Percentiles rank a stretch among this genome's conserved stretches.
These are phyloP conservation scores for Phytophthora pini DNA, from an alignment of 352 stramenopile genomes.

Conservation along the genomic window DNA sequence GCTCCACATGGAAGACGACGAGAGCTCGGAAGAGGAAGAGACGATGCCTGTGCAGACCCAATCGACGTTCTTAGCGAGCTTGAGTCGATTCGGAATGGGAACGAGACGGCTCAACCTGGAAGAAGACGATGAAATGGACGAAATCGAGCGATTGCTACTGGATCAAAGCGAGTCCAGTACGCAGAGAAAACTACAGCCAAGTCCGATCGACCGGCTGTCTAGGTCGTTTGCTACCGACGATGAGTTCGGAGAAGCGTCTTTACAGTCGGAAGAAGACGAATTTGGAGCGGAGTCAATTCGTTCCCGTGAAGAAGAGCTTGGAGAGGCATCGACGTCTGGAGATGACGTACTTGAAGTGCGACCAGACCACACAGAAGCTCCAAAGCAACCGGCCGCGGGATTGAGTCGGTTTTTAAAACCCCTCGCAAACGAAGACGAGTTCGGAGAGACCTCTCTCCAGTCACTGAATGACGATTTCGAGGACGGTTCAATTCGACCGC, in stretches of 20 bases:
- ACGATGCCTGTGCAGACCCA: conserved; percentile 16
- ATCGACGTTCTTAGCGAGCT: conserved; percentile 4
- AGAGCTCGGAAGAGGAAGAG: conserved; percentile 34
- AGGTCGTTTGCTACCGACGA: conserved; percentile 7
- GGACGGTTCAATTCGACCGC: background rate
- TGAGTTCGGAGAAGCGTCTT: conserved; percentile 21
- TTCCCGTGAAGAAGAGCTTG: background rate
- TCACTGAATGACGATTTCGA: conserved; percentile 1
- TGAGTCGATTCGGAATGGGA: conserved; percentile 21
- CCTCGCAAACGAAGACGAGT: background rate
- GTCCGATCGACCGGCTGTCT: background rate
- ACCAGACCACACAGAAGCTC: background rate
- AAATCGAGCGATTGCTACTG: conserved; percentile 30
- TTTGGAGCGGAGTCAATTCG: background rate
- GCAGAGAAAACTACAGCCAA: conserved; percentile 2
- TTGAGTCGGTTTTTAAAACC: background rate
- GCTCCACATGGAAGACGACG: conserved; percentile 21
- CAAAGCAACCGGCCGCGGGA: no score
- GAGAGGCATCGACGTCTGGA: background rate
- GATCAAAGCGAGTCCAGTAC: conserved; percentile 22
- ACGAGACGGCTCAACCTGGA: conserved; percentile 20
- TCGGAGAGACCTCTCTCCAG: background rate
- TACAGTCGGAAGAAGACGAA: conserved; percentile 19
- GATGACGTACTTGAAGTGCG: background rate
- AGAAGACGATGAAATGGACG: conserved; percentile 44